Evolutionary conservation across 2,329 filamentous ascomycete genomes (phyloP), one percentile per base, ranked within the genome.

Genomic region (Anthostomella pinea): DNA sequence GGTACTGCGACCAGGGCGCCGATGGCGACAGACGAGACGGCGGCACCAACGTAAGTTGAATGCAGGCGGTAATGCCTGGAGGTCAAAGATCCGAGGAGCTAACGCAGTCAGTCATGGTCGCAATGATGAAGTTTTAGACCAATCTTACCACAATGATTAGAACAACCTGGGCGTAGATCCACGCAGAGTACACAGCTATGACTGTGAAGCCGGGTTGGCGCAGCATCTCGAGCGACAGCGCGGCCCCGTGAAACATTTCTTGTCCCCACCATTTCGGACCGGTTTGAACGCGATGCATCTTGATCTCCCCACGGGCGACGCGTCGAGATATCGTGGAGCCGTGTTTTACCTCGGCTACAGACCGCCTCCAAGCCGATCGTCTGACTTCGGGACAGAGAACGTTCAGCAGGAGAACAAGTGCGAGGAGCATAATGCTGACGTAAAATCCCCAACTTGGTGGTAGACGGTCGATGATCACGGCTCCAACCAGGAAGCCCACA

Each of bases 81-180:
- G 8, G 80, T 69, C n/a, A 89, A 64, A 5, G 85, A 82, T 11
- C 84, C 85, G 5, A 89, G 69, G 40, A 87, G 72, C 57, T 61
- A 25, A 38, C 29, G 13, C 5, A 6, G 31, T 47, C 17, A 43
- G 30, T 22, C 9, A 31, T 14, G 10, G 15, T 16, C 9, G 25
- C 27, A 31, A 15, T 8, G 28, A 23, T 18, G 15, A 14, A 14
- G 11, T 8, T 11, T 13, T 13, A 9, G 5, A 23, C 15, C 4
- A 16, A 10, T 9, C 57, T 53, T 42, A 61, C 58, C 39, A 86
- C 69, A 41, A 89, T 85, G 39, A 87, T 70, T 36, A 90, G 67
- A 5, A 87, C 82, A 2, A 87, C 72, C 52, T 89, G 82, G 3
- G 82, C 83, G 57, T 89, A 87, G 29, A 88, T 85, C 85, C 85